Percentiles rank a stretch among this genome's conserved stretches.
These are phyloP conservation scores for Mycena indigotica DNA, from an alignment of 768 basidiomycete species.

Conservation along the genomic window DNA sequence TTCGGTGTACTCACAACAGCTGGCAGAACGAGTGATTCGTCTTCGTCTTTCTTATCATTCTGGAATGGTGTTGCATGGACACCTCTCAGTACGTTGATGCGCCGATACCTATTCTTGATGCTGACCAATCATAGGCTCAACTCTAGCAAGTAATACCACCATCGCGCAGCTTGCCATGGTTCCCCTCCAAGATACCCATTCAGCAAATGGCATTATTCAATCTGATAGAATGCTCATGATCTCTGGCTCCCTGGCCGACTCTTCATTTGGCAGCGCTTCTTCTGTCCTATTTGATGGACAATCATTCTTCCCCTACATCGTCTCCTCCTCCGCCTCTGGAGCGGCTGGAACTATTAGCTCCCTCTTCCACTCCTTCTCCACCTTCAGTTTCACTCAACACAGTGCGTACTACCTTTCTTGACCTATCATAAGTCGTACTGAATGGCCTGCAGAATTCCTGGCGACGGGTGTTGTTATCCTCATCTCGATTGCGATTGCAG, in stretches of 20 bases:
- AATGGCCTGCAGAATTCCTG: conserved; percentile 66
- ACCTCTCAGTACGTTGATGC: conserved; percentile 53
- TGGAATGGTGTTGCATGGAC: conserved; percentile 87
- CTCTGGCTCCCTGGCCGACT: conserved; percentile 73
- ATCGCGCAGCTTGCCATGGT: conserved; percentile 89
- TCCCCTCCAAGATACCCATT: conserved; percentile 78
- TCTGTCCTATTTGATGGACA: conserved; percentile 87
- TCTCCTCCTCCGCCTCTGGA: conserved; percentile 66
- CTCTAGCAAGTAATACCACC: conserved; percentile 56
- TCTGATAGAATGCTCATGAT: conserved; percentile 88
- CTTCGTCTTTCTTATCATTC: conserved; percentile 71
- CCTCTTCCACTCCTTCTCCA: conserved; percentile 80
- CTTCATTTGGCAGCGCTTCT: conserved; percentile 77
- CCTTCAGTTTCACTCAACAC: conserved; percentile 71
- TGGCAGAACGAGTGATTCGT: conserved; percentile 56
- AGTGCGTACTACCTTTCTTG: conserved; percentile 49
- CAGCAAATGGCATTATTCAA: conserved; percentile 70
- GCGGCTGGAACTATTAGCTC: conserved; percentile 69
- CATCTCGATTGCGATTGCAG: conserved; percentile 95
- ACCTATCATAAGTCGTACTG: conserved; percentile 14
- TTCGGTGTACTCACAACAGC: conserved; percentile 5
- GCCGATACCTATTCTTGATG: background rate
- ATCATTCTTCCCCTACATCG: conserved; percentile 78
- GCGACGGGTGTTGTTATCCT: conserved; percentile 93
- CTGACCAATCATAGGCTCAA: conserved; percentile 51